Evolutionary conservation across 2,329 filamentous ascomycete genomes (phyloP), one percentile per base, ranked within the genome.

Genomic region (Calonectria pauciramosa): DNA sequence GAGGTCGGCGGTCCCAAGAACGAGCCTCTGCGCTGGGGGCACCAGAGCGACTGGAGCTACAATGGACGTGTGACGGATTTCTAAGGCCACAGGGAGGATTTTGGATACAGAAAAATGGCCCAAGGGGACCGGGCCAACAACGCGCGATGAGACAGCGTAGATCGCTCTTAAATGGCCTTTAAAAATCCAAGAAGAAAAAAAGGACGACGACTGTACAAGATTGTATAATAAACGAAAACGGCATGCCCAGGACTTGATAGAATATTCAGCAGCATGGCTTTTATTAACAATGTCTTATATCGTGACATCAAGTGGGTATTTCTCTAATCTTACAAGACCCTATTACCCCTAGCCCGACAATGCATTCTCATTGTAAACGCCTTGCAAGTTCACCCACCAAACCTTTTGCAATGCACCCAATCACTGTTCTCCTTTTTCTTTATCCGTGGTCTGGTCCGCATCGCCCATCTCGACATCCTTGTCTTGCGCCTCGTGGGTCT

Each of bases 1-100:
- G 97, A 99, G 89, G 92, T 98, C 14, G 97, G 97, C 8, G 97
- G 97, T 1, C 97, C 97, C 8, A 99, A 99, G 92, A 99, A 98
- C 83, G 96, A 99, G 86, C 97, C 97, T 67, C 83, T 99, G 83
- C 88, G 96, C 80, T 98, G 96, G 96, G 96, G 96, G 0, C 88
- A 90, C 23, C 83, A 81, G 0, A 93, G 95, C 1, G 92, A 93
- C 81, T 99, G 96, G 94, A 98, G 95, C 84, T 99, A 95, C 85
- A 98, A 98, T 85, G 97, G 97, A 60, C 89, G 96, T 77, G 96
- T 97, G 70, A 99, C 96, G 30, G 97, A 99, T 86, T 99, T 99
- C 75, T 92, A 79, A 82, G 52, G 30, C 32, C 11, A 13, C 34
- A 18, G 20, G 2, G 7, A 36, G 36, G 5, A 1, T 18, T n/a